A percentile compares a stretch with the other conserved stretches of the same genome.
These are phyloP conservation scores for Tribonema minus DNA, from an alignment of 108 stramenopile genomes.

Conservation along the genomic window DNA sequence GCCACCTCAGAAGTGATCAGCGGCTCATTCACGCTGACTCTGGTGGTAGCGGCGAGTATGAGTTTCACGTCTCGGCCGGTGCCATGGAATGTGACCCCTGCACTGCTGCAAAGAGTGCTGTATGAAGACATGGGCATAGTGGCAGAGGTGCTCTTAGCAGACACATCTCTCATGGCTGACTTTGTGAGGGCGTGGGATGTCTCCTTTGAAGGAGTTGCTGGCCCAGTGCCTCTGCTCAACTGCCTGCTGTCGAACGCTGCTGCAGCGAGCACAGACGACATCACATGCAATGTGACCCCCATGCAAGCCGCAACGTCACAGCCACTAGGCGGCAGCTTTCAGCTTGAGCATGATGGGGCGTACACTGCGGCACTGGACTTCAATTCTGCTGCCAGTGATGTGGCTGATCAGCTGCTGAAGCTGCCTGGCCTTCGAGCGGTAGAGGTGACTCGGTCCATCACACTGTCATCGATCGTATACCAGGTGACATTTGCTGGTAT, in stretches of 20 bases:
- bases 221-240: conserved; percentile 2
- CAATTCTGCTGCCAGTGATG: too few relatives aligned
- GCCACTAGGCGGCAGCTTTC: too few relatives aligned
- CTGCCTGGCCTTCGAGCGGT: too few relatives aligned
- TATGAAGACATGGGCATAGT: conserved; percentile 7
- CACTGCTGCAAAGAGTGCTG: neutral
- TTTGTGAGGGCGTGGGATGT: conserved; percentile 24
- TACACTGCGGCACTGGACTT: too few relatives aligned
- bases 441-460: too few relatives aligned
- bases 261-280: conserved; percentile 4
- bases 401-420: too few relatives aligned
- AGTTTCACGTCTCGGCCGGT: neutral
- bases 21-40: neutral
- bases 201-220: conserved; percentile 7
- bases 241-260: neutral
- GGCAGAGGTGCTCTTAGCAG: conserved; percentile 1
- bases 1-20: too few relatives aligned
- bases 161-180: conserved; percentile 1
- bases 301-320: too few relatives aligned
- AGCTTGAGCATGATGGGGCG: too few relatives aligned
- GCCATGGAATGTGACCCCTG: neutral
- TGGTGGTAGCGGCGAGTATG: neutral
- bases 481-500: conserved; percentile 14
- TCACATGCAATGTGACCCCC: too few relatives aligned
- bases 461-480: too few relatives aligned